These are phyloP conservation scores for Vicia sativa DNA, from an alignment of 306 rosid genomes.

Conservation along the genomic window DNA sequence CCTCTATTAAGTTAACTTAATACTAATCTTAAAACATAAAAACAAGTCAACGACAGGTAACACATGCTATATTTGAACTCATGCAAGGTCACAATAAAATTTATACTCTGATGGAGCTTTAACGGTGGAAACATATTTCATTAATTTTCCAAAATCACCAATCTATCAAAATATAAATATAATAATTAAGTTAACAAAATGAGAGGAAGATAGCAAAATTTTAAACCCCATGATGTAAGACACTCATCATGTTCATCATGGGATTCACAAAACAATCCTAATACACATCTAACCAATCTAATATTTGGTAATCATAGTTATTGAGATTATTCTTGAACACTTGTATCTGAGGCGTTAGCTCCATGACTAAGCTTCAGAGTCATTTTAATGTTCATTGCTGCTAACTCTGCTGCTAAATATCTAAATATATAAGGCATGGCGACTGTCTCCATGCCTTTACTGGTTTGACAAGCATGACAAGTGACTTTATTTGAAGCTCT, in stretches of 20 bases:
- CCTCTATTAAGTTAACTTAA: too few species aligned
- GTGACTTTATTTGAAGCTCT: slow-evolving; percentile 61
- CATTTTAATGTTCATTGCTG: slow-evolving; percentile 92
- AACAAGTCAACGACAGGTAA: too few species aligned
- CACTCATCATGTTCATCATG: slow-evolving; percentile 7
- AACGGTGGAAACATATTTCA: not conserved
- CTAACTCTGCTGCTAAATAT: slow-evolving; percentile 91
- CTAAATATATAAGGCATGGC: slow-evolving; percentile 93
- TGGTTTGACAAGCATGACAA: slow-evolving; percentile 71
- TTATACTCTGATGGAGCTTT: not conserved
- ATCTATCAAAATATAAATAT: not conserved
- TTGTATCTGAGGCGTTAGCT: slow-evolving; percentile 40
- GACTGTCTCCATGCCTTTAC: slow-evolving; percentile 92
- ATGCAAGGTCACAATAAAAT: too few species aligned
- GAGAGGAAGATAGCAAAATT: slow-evolving; percentile 7
- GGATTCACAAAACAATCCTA: slow-evolving; percentile 14
- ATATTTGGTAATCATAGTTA: not conserved
- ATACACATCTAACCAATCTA: slow-evolving; percentile 23
- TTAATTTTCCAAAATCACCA: not conserved
- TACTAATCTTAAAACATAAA: too few species aligned
- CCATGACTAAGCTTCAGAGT: slow-evolving; percentile 63
- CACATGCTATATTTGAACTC: too few species aligned
- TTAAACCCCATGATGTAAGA: slow-evolving; percentile 21
- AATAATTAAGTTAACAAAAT: not conserved
- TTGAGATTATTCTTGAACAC: slow-evolving; percentile 16